Conservation (phyloP, 2,329 filamentous ascomycete species). For the Cladosporium sp. region DNA sequence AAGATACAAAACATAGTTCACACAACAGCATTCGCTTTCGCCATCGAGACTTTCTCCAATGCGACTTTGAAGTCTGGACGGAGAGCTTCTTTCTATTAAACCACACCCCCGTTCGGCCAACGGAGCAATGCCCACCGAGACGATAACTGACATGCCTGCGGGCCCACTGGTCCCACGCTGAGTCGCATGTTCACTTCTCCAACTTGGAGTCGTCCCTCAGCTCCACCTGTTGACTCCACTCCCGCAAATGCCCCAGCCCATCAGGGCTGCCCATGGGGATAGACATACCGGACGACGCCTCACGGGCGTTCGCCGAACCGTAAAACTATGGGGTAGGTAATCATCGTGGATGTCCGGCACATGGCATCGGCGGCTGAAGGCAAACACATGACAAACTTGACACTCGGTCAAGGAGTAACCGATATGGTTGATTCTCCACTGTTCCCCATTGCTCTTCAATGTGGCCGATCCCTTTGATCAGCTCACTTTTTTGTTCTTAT, state of each 20-base stretch:
- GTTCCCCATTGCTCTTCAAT: conserved; percentile 8
- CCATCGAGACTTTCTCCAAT: not conserved
- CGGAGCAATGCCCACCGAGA: not conserved
- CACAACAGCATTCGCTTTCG: not conserved
- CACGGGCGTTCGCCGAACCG: not conserved
- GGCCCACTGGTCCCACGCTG: not conserved
- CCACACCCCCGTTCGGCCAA: not conserved
- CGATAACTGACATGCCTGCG: not conserved
- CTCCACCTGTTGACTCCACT: conserved; percentile 10
- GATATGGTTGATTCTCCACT: not conserved
- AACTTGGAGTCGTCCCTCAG: not conserved
- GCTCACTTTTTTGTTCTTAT: not conserved
- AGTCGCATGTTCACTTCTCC: conserved; percentile 8
- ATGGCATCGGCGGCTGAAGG: not conserved
- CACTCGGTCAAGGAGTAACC: not conserved
- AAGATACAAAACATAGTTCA: not conserved
- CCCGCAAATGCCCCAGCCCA: conserved; percentile 17
- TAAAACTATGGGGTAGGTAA: not conserved
- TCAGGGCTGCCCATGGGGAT: conserved; percentile 8
- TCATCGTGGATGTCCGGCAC: conserved; percentile 7
- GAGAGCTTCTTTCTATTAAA: not conserved
- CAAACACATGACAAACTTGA: conserved; percentile 7
- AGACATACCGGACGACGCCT: not conserved
- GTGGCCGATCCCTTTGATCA: conserved; percentile 5
- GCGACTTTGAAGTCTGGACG: not conserved